Evolutionary conservation across 2,329 filamentous ascomycete genomes (phyloP).

Genomic region (Nemania sp.): DNA sequence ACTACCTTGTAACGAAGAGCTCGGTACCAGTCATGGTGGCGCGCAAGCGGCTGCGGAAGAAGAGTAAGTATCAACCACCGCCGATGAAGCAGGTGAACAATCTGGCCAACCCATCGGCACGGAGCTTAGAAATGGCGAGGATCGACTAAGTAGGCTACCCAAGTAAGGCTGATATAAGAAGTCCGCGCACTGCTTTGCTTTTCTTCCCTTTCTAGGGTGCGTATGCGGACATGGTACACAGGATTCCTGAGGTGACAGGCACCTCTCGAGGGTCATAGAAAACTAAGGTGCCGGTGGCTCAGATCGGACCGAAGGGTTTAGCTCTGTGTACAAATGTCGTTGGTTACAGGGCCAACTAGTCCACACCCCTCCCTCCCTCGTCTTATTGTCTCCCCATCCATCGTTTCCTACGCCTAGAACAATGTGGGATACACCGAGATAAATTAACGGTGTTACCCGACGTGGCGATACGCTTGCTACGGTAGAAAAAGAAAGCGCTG

Average conservation of each 20-base stretch:
- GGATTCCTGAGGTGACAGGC: conserved; percentile 12
- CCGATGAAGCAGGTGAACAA: conserved; percentile 84
- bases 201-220: not conserved
- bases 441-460: conserved; percentile 15
- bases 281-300: conserved; percentile 1
- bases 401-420: conserved; percentile 9
- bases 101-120: conserved; percentile 75
- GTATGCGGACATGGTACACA: conserved; percentile 6
- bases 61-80: conserved; percentile 81
- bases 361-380: not conserved
- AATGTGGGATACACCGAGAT: not conserved
- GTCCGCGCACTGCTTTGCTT: conserved; percentile 2
- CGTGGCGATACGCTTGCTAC: conserved; percentile 15
- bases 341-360: conserved; percentile 14
- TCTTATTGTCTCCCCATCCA: not conserved
- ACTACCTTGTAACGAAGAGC: conserved; percentile 96
- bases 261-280: conserved; percentile 6
- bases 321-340: conserved; percentile 23
- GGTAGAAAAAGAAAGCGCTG: not conserved
- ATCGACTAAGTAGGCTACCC: conserved; percentile 68
- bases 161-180: conserved; percentile 9
- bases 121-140: conserved; percentile 77
- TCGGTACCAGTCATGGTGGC: conserved; percentile 99
- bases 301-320: conserved; percentile 1
- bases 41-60: conserved; percentile 87